These are phyloP conservation scores for Xylaria sp. DNA, from an alignment of 2,329 filamentous ascomycete species.

Conservation along the genomic window DNA sequence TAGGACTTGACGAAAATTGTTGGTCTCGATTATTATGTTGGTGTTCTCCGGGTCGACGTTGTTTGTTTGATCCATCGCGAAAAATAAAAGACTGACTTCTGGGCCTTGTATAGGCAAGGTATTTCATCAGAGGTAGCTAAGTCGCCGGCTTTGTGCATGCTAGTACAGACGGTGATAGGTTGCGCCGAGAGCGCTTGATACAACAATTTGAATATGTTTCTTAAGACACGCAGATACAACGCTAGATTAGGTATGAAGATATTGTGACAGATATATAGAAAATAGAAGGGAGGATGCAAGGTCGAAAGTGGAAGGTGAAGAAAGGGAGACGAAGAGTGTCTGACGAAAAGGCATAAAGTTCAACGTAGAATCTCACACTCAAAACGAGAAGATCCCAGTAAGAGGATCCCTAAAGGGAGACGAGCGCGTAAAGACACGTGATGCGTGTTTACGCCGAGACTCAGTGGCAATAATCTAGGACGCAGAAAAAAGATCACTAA, in stretches of 20 bases:
- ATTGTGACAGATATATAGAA: not conserved
- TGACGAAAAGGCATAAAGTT: not conserved
- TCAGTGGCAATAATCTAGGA: not conserved
- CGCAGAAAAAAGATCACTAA: not conserved
- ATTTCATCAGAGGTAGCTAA: not conserved
- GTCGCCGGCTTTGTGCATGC: not conserved
- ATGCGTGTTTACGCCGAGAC: not conserved
- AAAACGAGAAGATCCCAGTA: not conserved
- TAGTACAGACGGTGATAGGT: not conserved
- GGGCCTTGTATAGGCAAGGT: not conserved
- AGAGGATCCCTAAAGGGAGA: not conserved
- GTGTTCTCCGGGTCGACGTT: not conserved
- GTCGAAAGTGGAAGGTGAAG: not conserved
- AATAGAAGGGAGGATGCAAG: not conserved
- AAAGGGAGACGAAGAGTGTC: not conserved
- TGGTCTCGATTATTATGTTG: conserved; percentile 12
- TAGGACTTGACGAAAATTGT: conserved; percentile 14
- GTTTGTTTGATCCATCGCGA: not conserved
- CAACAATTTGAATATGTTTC: not conserved
- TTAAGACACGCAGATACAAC: not conserved
- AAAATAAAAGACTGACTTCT: not conserved
- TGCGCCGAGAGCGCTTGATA: not conserved
- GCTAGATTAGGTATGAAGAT: not conserved
- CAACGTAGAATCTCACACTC: not conserved
- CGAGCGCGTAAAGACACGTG: not conserved